phyloP scores from a whole-genome alignment of 2,329 filamentous ascomycete species.

The Monosporascus sp. region DNA sequence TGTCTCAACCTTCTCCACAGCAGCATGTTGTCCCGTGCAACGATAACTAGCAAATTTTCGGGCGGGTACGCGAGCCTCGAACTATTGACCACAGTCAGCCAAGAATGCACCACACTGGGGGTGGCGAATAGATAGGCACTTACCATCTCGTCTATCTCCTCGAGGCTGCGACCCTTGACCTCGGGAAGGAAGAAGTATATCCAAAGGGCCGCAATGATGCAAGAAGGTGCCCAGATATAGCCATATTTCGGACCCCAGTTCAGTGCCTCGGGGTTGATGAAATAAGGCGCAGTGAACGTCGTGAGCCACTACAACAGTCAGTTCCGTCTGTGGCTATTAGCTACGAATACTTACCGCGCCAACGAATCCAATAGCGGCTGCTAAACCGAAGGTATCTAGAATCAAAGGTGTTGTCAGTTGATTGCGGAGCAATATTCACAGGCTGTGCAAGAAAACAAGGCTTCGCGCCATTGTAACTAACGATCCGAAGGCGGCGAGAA shows the following conservation, averaged over 20 bases:
- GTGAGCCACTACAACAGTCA: slow-evolving; percentile 38
- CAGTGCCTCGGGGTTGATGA: slow-evolving; percentile 48
- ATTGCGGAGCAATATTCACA: background rate
- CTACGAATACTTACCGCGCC: slow-evolving; percentile 31
- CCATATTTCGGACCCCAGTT: slow-evolving; percentile 55
- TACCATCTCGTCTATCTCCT: slow-evolving; percentile 52
- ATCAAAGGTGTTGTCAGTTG: background rate
- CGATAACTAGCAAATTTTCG: slow-evolving; percentile 30
- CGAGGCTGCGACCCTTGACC: slow-evolving; percentile 46
- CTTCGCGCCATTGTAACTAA: too few species aligned
- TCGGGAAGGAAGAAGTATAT: slow-evolving; percentile 48
- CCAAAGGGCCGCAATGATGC: slow-evolving; percentile 27
- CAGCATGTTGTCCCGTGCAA: slow-evolving; percentile 25
- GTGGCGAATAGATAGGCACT: slow-evolving; percentile 1
- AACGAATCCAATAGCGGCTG: slow-evolving; percentile 48
- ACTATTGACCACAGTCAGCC: slow-evolving; percentile 19
- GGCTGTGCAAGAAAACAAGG: too few species aligned
- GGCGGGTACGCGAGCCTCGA: slow-evolving; percentile 30
- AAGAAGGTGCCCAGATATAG: slow-evolving; percentile 46
- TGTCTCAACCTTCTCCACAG: slow-evolving; percentile 15
- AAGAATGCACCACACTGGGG: slow-evolving; percentile 10
- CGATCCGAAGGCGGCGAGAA: background rate
- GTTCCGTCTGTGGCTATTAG: background rate
- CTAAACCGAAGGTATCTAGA: slow-evolving; percentile 46
- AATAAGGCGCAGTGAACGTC: slow-evolving; percentile 54